These are phyloP conservation scores for Fonsecaea erecta DNA, from an alignment of 2,329 filamentous ascomycete species.

Conservation along the genomic window DNA sequence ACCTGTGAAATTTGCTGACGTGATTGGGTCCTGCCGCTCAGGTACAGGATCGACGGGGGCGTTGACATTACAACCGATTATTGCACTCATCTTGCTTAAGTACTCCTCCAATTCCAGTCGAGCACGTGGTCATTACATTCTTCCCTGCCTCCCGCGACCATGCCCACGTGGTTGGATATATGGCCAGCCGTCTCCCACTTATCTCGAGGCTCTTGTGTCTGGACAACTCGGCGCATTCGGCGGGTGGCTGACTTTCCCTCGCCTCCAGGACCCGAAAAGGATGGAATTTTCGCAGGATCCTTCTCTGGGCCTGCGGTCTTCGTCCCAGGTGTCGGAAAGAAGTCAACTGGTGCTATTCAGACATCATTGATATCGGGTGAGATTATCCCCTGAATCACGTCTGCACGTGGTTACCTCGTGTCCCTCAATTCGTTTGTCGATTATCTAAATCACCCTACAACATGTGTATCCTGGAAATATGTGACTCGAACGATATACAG, in stretches of 20 bases:
- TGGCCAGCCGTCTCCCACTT: neutral
- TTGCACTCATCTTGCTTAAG: neutral
- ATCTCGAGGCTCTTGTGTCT: neutral
- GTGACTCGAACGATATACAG: neutral
- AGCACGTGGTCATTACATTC: neutral
- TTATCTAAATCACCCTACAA: neutral
- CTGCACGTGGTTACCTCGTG: conserved; percentile 14
- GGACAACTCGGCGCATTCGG: conserved; percentile 2
- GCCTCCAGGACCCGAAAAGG: neutral
- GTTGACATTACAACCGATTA: neutral
- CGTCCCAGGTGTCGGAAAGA: conserved; percentile 6
- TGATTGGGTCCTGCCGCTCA: neutral
- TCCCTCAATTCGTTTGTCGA: conserved; percentile 21
- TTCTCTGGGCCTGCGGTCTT: conserved; percentile 9
- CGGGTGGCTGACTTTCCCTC: neutral
- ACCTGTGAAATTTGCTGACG: conserved; percentile 1
- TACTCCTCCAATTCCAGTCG: neutral
- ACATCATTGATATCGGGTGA: neutral
- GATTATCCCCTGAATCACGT: neutral
- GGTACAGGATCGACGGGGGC: neutral
- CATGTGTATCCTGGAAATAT: neutral
- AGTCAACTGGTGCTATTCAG: conserved; percentile 6
- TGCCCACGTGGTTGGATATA: neutral
- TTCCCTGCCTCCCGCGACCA: neutral
- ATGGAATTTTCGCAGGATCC: neutral